These are phyloP conservation scores for Corrigiola litoralis DNA, from an alignment of 179 eudicot genomes.

Conservation along the genomic window DNA sequence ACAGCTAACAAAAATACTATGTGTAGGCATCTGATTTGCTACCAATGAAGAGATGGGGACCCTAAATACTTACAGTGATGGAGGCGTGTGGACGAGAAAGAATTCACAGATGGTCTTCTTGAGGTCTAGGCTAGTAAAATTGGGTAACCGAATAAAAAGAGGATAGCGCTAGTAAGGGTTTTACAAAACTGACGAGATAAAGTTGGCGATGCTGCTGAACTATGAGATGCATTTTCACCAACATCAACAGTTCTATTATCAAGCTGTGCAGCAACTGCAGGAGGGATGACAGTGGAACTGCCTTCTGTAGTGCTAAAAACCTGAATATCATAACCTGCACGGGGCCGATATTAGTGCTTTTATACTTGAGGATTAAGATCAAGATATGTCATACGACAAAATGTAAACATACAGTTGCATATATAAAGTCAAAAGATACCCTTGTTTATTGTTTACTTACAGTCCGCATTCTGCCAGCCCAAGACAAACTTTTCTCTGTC, in stretches of 20 bases:
- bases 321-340: constrained; percentile 62
- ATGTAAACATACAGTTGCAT: no score
- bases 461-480: constrained; percentile 79
- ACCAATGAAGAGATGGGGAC: neutral
- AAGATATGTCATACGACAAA: neutral
- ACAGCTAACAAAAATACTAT: neutral
- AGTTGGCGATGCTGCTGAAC: constrained; percentile 23
- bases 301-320: constrained; percentile 26
- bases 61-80: constrained; percentile 18
- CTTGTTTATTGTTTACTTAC: constrained; percentile 53
- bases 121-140: neutral
- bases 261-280: constrained; percentile 56
- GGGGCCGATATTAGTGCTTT: neutral
- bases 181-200: constrained; percentile 9
- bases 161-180: constrained; percentile 12
- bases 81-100: neutral
- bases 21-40: constrained; percentile 11
- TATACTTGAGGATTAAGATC: neutral
- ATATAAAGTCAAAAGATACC: neutral
- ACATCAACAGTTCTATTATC: constrained; percentile 17
- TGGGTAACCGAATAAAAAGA: constrained; percentile 16
- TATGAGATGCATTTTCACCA: constrained; percentile 11
- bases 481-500: constrained; percentile 72
- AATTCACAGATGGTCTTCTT: neutral
- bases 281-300: constrained; percentile 38